A percentile compares a stretch with the other conserved stretches of the same genome.
Conservation (phyloP, 345 rosid genomes). For the Bruguiera sexangula region DNA sequence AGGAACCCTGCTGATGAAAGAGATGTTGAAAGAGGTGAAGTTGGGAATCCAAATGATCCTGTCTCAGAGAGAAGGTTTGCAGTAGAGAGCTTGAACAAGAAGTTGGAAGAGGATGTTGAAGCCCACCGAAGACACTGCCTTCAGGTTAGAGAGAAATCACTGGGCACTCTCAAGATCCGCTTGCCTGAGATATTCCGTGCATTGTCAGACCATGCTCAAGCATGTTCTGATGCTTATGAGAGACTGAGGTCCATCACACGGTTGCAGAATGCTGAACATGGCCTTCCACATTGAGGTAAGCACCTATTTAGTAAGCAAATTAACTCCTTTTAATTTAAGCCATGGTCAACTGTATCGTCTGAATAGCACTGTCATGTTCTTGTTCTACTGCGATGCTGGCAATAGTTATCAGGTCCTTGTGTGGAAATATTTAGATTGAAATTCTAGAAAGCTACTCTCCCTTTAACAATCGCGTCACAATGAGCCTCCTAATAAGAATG, state of each 20-base stretch:
- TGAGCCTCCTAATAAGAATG: too few species aligned
- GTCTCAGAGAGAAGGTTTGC: constrained; percentile 63
- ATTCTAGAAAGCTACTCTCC: background rate
- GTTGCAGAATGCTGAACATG: constrained; percentile 31
- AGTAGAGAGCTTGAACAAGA: constrained; percentile 71
- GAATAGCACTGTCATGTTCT: background rate
- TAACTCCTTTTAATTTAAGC: constrained; percentile 8
- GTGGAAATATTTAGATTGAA: background rate
- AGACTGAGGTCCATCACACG: constrained; percentile 46
- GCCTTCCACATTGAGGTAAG: constrained; percentile 12
- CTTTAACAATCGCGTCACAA: too few species aligned
- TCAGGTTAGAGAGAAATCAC: constrained; percentile 89
- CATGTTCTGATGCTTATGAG: constrained; percentile 65
- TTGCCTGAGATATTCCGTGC: constrained; percentile 87
- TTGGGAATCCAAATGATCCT: constrained; percentile 49
- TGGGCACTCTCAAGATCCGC: constrained; percentile 70
- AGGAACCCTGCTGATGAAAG: constrained; percentile 44
- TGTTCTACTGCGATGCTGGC: background rate
- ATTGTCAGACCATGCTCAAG: constrained; percentile 62
- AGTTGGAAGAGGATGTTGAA: constrained; percentile 68
- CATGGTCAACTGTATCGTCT: background rate
- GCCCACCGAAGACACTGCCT: constrained; percentile 64
- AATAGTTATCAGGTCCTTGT: background rate
- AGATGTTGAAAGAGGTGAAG: constrained; percentile 55
- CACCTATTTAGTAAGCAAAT: constrained; percentile 6